Base-by-base conservation (phyloP, 805 yeast species). In the Yamadazyma nakazawae region DNA sequence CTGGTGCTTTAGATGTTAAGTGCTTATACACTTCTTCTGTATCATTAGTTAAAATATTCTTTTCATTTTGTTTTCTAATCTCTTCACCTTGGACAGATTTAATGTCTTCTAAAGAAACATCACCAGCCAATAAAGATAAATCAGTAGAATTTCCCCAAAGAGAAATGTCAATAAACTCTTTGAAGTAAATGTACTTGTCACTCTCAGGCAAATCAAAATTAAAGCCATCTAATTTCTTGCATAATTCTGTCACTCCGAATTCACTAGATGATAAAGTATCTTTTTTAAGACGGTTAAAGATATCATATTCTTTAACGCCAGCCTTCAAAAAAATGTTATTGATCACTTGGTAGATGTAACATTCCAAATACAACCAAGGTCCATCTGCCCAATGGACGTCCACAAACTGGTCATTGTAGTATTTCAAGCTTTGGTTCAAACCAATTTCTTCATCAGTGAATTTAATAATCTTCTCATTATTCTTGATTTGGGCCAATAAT, bases 71-170 rank as follows among this genome's bases (percentile, higher is more conserved):
- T 60, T 82, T 84, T 55, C 98, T 77, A 16, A 89, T 89, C 52
- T 85, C 89, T 11, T 85, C 87, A 37, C 97, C 97, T 71, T 94
- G 99, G 34, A 89, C 81, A 5, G 92, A 82, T 64, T 88, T 86
- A 58, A 94, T 85, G 54, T 94, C 97, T 40, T 91, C 97, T 25
- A 89, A 63, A 2, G 74, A 60, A 7, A 90, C 81, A n/a, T 92
- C 89, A 49, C 88, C 90, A 3, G 95, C 91, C 52, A 94, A 74
- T 45, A 95, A 70, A 0, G 97, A 89, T 59, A 94, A 76, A 65
- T 94, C 99, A 3, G 97, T 88, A 16, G 98, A 97, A 65, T 94
- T 94, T 24, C 99, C 99, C 99, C 99, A 94, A 45, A 94, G 68
- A 0, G 97, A 88, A 46, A 92, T 80, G 61, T 90, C 96, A 37